These are phyloP conservation scores for Sarocladium brachiariae DNA, from an alignment of 2,329 filamentous ascomycete species.

Conservation along the genomic window DNA sequence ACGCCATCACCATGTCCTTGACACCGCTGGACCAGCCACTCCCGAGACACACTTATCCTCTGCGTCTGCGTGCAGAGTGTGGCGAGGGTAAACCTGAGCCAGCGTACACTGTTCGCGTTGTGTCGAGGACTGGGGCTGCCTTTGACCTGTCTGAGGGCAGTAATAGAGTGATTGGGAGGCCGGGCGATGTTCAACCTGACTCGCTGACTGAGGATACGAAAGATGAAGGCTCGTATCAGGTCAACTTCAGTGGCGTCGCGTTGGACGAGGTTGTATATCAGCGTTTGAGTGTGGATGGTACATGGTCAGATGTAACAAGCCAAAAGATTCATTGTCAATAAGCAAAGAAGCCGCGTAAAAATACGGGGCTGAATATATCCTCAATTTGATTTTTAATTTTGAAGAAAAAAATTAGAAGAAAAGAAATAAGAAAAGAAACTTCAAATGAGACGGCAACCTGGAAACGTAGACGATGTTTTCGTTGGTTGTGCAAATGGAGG, in stretches of 20 bases:
- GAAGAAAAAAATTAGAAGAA: too few species aligned
- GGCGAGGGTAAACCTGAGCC: not conserved
- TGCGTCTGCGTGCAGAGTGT: conserved; percentile 17
- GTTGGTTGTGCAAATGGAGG: too few species aligned
- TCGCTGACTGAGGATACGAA: conserved; percentile 8
- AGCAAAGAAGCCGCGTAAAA: too few species aligned
- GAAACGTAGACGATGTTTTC: too few species aligned
- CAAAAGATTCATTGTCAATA: not conserved
- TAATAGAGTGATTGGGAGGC: conserved; percentile 19
- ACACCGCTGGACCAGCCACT: conserved; percentile 25
- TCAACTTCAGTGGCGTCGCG: conserved; percentile 11
- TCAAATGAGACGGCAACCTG: too few species aligned
- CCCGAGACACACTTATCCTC: conserved; percentile 23
- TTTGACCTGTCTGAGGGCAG: conserved; percentile 20
- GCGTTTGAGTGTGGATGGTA: conserved; percentile 5
- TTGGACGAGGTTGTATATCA: conserved; percentile 17
- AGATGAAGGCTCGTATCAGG: conserved; percentile 12
- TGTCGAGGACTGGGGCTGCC: conserved; percentile 15
- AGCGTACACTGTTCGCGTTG: conserved; percentile 15
- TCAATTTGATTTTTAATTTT: too few species aligned
- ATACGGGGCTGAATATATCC: too few species aligned
- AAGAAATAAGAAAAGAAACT: too few species aligned
- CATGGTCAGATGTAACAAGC: not conserved
- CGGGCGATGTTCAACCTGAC: conserved; percentile 12
- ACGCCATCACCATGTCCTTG: conserved; percentile 23